Evolutionary conservation across 192 early-diverging fungal genomes (phyloP).

Genomic region (Coemansia reversa): DNA sequence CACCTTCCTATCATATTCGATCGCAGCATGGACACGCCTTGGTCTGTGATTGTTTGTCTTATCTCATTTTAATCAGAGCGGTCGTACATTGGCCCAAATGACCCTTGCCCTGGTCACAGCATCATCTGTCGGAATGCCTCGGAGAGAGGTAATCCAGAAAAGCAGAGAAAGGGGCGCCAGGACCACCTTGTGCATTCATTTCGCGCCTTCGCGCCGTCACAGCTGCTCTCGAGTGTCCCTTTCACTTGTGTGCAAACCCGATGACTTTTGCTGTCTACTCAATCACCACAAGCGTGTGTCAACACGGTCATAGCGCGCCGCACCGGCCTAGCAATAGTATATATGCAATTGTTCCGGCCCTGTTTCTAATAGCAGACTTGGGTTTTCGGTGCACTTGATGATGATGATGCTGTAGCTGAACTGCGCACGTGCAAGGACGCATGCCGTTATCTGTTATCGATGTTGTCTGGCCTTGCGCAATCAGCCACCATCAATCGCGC

Average conservation of each 20-base stretch:
- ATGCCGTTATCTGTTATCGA: background rate
- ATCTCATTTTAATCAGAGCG: conserved; percentile 19
- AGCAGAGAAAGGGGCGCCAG: background rate
- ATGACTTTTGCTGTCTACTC: background rate
- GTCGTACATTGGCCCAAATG: conserved; percentile 24
- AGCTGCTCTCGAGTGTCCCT: background rate
- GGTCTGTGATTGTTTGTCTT: conserved; percentile 21
- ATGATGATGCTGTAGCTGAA: background rate
- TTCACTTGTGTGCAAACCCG: background rate
- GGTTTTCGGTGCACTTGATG: background rate
- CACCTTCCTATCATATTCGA: conserved; percentile 11
- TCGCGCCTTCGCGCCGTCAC: background rate
- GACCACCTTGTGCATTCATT: background rate
- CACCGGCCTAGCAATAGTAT: background rate
- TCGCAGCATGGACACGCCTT: background rate
- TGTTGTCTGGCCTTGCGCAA: background rate
- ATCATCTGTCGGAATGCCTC: background rate
- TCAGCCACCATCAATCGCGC: background rate
- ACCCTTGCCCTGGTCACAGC: background rate
- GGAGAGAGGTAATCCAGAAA: background rate
- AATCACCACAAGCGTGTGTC: background rate
- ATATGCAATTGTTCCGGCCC: background rate
- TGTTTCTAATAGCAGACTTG: background rate
- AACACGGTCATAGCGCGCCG: background rate
- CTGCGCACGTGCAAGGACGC: background rate